phyloP scores from a whole-genome alignment of 352 stramenopile species.

The Phytophthora aleatoria region DNA sequence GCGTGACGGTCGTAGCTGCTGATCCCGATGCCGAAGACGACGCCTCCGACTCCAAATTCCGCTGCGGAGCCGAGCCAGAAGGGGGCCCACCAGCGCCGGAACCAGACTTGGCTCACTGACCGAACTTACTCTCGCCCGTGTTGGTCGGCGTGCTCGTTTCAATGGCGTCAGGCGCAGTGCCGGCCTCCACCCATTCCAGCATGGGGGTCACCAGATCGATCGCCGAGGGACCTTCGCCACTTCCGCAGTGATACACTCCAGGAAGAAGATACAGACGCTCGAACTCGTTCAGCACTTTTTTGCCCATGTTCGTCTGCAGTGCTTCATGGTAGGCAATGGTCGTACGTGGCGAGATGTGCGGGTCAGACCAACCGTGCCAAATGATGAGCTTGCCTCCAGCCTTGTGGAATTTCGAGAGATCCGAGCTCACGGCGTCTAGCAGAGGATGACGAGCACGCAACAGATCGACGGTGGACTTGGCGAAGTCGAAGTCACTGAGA shows the following conservation, averaged over 20 bases:
- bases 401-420: constrained; percentile 43
- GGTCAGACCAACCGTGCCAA: constrained; percentile 52
- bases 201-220: constrained; percentile 54
- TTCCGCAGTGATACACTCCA: constrained; percentile 50
- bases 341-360: constrained; percentile 52
- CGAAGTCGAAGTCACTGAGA: constrained; percentile 45
- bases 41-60: constrained; percentile 15
- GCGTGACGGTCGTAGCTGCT: constrained; percentile 25
- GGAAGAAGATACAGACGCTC: constrained; percentile 52
- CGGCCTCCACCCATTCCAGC: constrained; percentile 46
- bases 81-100: constrained; percentile 12
- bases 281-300: constrained; percentile 36
- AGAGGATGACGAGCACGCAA: constrained; percentile 38
- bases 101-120: constrained; percentile 31
- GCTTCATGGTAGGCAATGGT: constrained; percentile 53
- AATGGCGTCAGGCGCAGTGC: constrained; percentile 33
- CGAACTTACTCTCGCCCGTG: constrained; percentile 29
- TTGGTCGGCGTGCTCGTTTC: constrained; percentile 30
- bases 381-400: constrained; percentile 51
- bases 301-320: constrained; percentile 39
- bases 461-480: constrained; percentile 41
- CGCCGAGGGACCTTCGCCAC: constrained; percentile 40
- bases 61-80: constrained; percentile 14
- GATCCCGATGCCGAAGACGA: constrained; percentile 37
- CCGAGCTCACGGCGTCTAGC: constrained; percentile 42